phyloP scores from a whole-genome alignment of 495 filamentous ascomycete genomes.

The Neurospora sp. region DNA sequence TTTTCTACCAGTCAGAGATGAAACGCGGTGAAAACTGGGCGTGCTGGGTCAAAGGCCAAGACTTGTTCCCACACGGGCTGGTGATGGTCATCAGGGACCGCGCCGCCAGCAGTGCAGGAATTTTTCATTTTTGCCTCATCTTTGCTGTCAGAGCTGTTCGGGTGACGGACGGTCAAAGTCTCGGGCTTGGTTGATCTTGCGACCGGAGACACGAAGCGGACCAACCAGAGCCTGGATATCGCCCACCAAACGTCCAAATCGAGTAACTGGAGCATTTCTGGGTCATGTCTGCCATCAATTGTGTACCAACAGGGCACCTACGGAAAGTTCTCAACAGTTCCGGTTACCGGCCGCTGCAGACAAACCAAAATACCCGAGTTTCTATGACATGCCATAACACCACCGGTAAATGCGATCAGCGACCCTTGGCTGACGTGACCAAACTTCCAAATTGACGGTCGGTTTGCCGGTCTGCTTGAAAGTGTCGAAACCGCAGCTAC shows the following conservation, averaged over 20 bases:
- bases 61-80: not conserved
- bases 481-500: not conserved
- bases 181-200: not conserved
- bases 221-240: not conserved
- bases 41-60: not conserved
- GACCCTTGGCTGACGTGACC: not conserved
- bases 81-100: slow-evolving; percentile 1
- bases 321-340: not conserved
- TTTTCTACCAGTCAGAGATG: not conserved
- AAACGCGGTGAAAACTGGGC: slow-evolving; percentile 3
- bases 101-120: not conserved
- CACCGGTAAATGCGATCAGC: slow-evolving; percentile 7
- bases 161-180: not conserved
- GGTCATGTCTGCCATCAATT: not conserved
- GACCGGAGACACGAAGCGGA: not conserved
- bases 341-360: not conserved
- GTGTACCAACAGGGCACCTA: not conserved
- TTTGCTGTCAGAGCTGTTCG: not conserved
- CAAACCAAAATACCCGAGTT: slow-evolving; percentile 17
- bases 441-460: not conserved
- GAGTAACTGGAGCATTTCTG: not conserved
- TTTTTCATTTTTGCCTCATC: not conserved
- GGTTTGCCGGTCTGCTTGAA: not conserved
- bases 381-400: slow-evolving; percentile 28
- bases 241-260: not conserved